phyloP scores from a whole-genome alignment of 2,329 filamentous ascomycete genomes.

The Penicillium sp. region DNA sequence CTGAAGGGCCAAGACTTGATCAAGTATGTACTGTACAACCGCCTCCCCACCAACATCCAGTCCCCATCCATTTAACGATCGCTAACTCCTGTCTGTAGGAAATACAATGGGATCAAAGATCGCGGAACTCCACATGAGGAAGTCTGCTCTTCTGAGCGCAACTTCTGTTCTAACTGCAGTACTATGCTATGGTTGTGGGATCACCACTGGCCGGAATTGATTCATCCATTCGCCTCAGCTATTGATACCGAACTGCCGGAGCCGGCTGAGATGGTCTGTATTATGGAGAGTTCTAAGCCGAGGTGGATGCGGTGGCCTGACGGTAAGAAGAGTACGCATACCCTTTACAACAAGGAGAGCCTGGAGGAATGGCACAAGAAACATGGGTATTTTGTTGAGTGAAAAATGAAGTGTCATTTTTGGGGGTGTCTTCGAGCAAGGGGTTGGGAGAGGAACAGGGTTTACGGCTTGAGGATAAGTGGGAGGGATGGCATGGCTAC shows the following conservation, averaged over 20 bases:
- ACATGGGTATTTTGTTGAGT: constrained; percentile 45
- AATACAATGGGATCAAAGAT: constrained; percentile 54
- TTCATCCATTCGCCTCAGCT: constrained; percentile 58
- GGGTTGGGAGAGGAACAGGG: not conserved
- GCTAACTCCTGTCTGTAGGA: constrained; percentile 38
- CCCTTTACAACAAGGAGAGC: constrained; percentile 47
- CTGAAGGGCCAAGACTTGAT: constrained; percentile 52
- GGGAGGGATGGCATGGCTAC: not conserved
- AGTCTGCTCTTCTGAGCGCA: constrained; percentile 52
- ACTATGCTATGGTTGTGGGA: constrained; percentile 58
- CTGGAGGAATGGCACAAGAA: constrained; percentile 57
- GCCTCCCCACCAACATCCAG: not conserved
- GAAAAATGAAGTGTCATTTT: constrained; percentile 5
- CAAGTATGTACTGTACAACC: constrained; percentile 43
- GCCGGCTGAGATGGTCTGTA: constrained; percentile 56
- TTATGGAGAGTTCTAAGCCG: constrained; percentile 53
- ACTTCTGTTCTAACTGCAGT: constrained; percentile 56
- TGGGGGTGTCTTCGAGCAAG: not conserved
- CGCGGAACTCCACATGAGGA: constrained; percentile 49
- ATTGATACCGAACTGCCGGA: constrained; percentile 55
- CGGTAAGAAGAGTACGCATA: constrained; percentile 52
- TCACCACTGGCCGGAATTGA: constrained; percentile 54
- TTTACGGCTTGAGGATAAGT: not conserved
- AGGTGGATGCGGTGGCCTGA: constrained; percentile 56
- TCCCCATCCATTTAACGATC: not conserved